These are phyloP conservation scores for Daldinia decipiens DNA, from an alignment of 495 filamentous ascomycete species.

Conservation along the genomic window DNA sequence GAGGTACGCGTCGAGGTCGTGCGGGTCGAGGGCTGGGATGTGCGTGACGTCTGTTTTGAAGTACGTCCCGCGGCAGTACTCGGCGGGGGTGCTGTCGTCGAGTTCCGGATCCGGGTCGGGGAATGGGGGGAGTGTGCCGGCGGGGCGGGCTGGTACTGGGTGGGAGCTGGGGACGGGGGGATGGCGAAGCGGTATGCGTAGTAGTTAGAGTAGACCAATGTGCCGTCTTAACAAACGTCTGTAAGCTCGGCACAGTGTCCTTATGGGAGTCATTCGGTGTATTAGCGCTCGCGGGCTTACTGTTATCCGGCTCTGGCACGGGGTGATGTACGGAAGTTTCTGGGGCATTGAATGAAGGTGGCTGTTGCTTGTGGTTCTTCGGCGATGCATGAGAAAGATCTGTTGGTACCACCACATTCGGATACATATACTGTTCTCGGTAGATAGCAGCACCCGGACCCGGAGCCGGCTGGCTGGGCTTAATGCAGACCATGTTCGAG, in stretches of 20 bases:
- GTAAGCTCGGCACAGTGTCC: neutral
- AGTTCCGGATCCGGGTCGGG: neutral
- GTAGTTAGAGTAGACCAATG: conserved; percentile 7
- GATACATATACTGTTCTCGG: conserved; percentile 32
- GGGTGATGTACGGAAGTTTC: conserved; percentile 14
- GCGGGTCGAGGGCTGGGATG: conserved; percentile 27
- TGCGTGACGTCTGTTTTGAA: conserved; percentile 33
- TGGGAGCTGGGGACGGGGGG: neutral
- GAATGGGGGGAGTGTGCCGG: no score
- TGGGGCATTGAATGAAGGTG: conserved; percentile 8
- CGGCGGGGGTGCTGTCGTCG: neutral
- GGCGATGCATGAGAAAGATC: conserved; percentile 6
- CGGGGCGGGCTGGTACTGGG: no score
- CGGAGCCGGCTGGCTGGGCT: conserved; percentile 24
- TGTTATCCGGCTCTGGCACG: conserved; percentile 16
- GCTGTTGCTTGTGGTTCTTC: conserved; percentile 41
- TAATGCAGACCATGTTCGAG: conserved; percentile 39
- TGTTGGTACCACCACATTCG: conserved; percentile 4
- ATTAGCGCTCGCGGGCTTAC: neutral
- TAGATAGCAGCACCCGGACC: neutral
- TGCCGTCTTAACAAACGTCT: conserved; percentile 16
- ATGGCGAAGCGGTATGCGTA: neutral
- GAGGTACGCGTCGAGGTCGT: conserved; percentile 27
- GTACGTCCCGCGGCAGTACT: conserved; percentile 33
- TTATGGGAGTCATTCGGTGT: neutral